Evolutionary conservation across 305 asterid species (phyloP).

Genomic region (Fraxinus platypoda): DNA sequence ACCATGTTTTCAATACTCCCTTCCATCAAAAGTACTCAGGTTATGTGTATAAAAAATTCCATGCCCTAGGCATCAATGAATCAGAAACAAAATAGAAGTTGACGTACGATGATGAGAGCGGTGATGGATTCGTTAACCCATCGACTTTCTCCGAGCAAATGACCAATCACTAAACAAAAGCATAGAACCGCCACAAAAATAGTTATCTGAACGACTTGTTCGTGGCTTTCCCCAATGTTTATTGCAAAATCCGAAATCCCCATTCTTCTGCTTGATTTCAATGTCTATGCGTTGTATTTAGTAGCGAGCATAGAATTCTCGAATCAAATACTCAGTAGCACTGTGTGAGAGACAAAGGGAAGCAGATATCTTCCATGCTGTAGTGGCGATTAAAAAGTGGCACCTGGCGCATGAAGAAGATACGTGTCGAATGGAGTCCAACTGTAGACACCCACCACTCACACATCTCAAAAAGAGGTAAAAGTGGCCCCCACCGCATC

Average conservation of each 20-base stretch:
- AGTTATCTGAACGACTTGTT: slow-evolving; percentile 31
- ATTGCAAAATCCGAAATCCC: slow-evolving; percentile 26
- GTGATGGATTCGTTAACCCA: no score
- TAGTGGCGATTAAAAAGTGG: no score
- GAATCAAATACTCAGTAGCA: not conserved
- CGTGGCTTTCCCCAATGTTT: slow-evolving; percentile 37
- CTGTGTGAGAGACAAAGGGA: not conserved
- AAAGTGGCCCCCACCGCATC: not conserved
- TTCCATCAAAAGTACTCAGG: no score
- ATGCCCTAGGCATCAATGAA: no score
- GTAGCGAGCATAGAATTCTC: not conserved
- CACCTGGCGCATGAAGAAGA: not conserved
- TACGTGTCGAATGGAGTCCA: not conserved
- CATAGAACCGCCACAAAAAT: slow-evolving; percentile 80
- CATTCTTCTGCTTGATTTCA: slow-evolving; percentile 1
- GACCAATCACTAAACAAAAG: slow-evolving; percentile 73
- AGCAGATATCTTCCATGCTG: not conserved
- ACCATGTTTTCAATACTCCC: no score
- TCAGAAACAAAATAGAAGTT: no score
- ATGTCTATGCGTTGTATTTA: not conserved
- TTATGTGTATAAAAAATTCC: no score
- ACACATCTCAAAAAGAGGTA: no score
- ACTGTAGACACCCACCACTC: not conserved
- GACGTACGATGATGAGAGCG: no score
- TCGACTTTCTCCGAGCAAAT: no score